A percentile compares a stretch with the other conserved stretches of the same genome.
These are phyloP conservation scores for Tuber melanosporum DNA, from an alignment of 495 filamentous ascomycete genomes.

Conservation along the genomic window DNA sequence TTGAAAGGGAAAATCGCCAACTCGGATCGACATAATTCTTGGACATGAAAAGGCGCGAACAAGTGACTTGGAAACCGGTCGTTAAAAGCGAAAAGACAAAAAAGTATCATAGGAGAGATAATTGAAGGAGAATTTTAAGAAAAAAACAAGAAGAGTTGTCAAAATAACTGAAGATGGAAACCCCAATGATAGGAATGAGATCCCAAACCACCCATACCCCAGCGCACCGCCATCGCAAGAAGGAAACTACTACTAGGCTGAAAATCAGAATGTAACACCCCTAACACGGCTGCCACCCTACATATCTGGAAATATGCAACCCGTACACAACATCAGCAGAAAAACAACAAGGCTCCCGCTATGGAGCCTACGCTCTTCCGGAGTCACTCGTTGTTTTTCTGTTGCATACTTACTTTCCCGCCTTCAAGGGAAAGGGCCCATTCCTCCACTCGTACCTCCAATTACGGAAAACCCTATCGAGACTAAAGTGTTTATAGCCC, in stretches of 20 bases:
- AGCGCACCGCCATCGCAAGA: not conserved
- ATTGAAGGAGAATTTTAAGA: not conserved
- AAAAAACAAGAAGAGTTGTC: not conserved
- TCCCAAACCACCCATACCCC: not conserved
- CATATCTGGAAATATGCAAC: constrained; percentile 1
- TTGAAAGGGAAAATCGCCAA: not conserved
- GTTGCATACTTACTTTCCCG: constrained; percentile 32
- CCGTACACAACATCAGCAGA: constrained; percentile 18
- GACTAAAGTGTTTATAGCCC: constrained; percentile 19
- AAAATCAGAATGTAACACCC: not conserved
- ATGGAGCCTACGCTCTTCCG: constrained; percentile 36
- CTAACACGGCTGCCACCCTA: not conserved
- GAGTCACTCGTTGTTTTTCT: constrained; percentile 35
- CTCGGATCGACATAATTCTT: not conserved
- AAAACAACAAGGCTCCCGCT: constrained; percentile 36
- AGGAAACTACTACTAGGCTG: not conserved
- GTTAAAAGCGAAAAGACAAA: not conserved
- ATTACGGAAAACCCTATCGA: constrained; percentile 20
- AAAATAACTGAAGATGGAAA: not conserved
- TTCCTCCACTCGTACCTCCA: constrained; percentile 18
- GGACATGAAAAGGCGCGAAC: not conserved
- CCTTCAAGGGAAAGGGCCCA: constrained; percentile 19
- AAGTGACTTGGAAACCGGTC: not conserved
- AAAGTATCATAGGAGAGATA: not conserved
- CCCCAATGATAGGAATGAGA: not conserved